These are phyloP conservation scores for Tripidium arundinaceum DNA, from an alignment of 202 grass and related monocot species.

Conservation along the genomic window DNA sequence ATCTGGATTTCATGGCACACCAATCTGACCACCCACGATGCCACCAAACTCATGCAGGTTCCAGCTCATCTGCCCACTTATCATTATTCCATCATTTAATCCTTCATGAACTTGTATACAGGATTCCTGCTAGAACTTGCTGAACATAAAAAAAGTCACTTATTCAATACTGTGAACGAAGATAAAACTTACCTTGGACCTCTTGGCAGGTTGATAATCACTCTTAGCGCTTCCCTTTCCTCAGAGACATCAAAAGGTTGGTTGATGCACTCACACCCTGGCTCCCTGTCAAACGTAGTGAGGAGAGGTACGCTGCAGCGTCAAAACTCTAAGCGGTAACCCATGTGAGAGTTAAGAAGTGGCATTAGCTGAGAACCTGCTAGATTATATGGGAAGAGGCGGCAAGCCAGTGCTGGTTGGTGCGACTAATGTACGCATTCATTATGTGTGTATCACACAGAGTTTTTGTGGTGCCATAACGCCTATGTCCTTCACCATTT, in stretches of 20 bases:
- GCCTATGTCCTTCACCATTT: neutral
- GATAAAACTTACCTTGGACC: neutral
- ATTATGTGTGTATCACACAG: neutral
- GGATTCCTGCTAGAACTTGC: neutral
- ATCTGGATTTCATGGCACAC: slow-evolving; percentile 94
- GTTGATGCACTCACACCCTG: slow-evolving; percentile 51
- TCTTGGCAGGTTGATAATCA: slow-evolving; percentile 59
- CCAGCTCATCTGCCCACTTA: neutral
- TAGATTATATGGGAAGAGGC: neutral
- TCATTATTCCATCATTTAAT: neutral
- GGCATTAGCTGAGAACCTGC: neutral
- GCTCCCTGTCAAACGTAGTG: slow-evolving; percentile 35
- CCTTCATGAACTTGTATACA: neutral
- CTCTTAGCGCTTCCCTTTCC: slow-evolving; percentile 75
- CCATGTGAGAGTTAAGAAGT: neutral
- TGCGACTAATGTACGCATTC: neutral
- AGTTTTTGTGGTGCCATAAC: neutral
- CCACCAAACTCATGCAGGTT: slow-evolving; percentile 92
- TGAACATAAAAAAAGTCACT: neutral
- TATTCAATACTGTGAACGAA: neutral
- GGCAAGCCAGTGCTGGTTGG: neutral
- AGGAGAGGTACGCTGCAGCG: neutral
- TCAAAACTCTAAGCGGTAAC: slow-evolving; percentile 50
- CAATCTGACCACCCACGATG: slow-evolving; percentile 89
- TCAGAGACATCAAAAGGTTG: slow-evolving; percentile 67